Evolutionary conservation across 768 basidiomycete species (phyloP).

Genomic region (Podaxis carcinomalis): DNA sequence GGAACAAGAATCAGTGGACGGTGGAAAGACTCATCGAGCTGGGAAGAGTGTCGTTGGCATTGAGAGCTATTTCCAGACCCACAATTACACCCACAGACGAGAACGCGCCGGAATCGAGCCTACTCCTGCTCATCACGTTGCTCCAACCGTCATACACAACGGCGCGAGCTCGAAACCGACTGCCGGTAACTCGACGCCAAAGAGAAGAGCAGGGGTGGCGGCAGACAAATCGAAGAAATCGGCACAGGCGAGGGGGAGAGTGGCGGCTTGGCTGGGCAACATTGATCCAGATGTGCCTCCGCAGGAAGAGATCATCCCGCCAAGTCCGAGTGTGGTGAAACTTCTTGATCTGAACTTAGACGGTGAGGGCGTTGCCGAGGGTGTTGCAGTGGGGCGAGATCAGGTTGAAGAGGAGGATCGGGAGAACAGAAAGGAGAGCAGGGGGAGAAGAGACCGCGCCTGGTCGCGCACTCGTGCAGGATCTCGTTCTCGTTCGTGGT

Average conservation of each 20-base stretch:
- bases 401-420: not conserved
- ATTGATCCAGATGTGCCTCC: conserved; percentile 58
- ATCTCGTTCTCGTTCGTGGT: not conserved
- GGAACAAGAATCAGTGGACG: conserved; percentile 21
- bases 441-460: not conserved
- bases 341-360: not conserved
- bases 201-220: conserved; percentile 23
- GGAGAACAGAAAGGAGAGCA: not conserved
- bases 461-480: not conserved
- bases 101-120: conserved; percentile 13
- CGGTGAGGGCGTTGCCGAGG: not conserved
- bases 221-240: conserved; percentile 22
- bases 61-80: conserved; percentile 2
- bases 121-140: not conserved
- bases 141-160: conserved; percentile 4
- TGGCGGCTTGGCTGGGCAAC: conserved; percentile 74
- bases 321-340: conserved; percentile 30
- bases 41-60: conserved; percentile 14
- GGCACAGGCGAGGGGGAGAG: conserved; percentile 57
- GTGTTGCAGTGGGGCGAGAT: not conserved
- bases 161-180: conserved; percentile 14
- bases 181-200: conserved; percentile 19
- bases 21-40: conserved; percentile 28
- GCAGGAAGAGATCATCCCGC: conserved; percentile 41
- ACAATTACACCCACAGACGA: not conserved